These are phyloP conservation scores for Sporothrix brunneoviolacea DNA, from an alignment of 2,329 filamentous ascomycete species.

Conservation along the genomic window DNA sequence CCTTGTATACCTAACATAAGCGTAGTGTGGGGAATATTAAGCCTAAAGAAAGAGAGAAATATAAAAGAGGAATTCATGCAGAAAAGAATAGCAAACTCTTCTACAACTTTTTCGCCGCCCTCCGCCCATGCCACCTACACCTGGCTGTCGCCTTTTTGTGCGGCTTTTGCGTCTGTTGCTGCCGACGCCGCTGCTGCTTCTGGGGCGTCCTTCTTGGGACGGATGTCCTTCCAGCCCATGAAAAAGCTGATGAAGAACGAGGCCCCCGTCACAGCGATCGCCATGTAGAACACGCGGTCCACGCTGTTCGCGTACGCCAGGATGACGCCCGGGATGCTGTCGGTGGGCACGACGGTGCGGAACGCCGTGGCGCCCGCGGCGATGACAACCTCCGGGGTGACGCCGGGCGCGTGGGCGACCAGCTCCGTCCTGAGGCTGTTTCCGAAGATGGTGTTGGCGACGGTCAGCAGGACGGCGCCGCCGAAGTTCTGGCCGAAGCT, in stretches of 20 bases:
- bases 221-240: not conserved
- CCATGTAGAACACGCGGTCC: conserved; percentile 33
- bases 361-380: conserved; percentile 18
- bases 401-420: not conserved
- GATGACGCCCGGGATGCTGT: conserved; percentile 29
- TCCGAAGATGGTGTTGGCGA: conserved; percentile 47
- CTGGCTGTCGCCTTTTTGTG: too few relatives aligned
- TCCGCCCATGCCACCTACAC: too few relatives aligned
- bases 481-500: conserved; percentile 47
- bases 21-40: too few relatives aligned
- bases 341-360: conserved; percentile 23
- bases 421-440: conserved; percentile 27
- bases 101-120: too few relatives aligned
- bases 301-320: conserved; percentile 30
- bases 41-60: too few relatives aligned
- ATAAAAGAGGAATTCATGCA: too few relatives aligned
- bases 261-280: conserved; percentile 20
- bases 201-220: not conserved
- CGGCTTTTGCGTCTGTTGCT: too few relatives aligned
- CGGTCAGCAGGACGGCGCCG: conserved; percentile 41
- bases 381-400: conserved; percentile 1
- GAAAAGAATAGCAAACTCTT: too few relatives aligned
- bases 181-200: too few relatives aligned
- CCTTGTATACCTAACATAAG: too few relatives aligned
- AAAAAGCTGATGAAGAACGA: not conserved